Evolutionary conservation across 345 rosid species (phyloP).

Genomic region (Eucalyptus lansdowneana): DNA sequence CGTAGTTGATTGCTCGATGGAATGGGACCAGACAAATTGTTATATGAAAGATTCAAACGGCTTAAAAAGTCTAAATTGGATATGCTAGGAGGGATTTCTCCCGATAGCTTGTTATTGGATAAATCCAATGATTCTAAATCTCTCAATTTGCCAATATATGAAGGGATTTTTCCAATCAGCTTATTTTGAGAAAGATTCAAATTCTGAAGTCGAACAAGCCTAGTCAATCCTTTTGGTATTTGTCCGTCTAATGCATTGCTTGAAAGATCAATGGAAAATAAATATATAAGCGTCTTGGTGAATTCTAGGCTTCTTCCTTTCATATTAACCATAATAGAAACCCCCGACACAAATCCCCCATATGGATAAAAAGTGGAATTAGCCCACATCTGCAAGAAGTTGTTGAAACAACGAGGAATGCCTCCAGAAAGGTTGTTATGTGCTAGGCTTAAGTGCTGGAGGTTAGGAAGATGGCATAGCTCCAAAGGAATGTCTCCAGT

Average conservation of each 20-base stretch:
- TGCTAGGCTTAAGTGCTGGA: neutral
- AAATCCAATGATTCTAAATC: no score
- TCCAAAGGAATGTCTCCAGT: neutral
- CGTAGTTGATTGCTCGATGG: neutral
- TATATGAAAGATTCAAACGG: neutral
- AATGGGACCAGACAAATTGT: neutral
- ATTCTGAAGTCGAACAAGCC: neutral
- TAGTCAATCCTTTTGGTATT: neutral
- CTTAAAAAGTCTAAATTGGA: neutral
- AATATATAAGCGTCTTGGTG: no score
- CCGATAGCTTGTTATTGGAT: neutral
- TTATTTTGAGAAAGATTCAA: neutral
- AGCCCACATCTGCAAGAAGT: no score
- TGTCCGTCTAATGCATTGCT: no score
- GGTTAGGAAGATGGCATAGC: neutral
- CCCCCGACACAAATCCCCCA: no score
- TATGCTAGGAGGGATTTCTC: neutral
- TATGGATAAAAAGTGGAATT: no score
- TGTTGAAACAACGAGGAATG: no score
- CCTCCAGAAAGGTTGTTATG: neutral
- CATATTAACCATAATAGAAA: no score
- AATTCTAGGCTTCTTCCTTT: no score
- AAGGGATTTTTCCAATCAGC: neutral
- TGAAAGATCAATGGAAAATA: no score
- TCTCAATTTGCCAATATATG: no score